Percentiles rank a stretch among this genome's conserved stretches.
Evolutionary conservation across 345 rosid genomes (phyloP).

Genomic region (Brassica napus): Da-Ae NC_063436.1:538501-539000

Average conservation of each 20-base stretch:
- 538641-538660: no score
- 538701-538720: neutral
- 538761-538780: neutral
- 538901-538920: neutral
- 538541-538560: constrained; percentile 23
- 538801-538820: neutral
- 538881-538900: neutral
- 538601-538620: no score
- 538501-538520: constrained; percentile 38
- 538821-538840: neutral
- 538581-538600: no score
- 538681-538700: neutral
- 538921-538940: constrained; percentile 3
- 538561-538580: no score
- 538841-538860: neutral
- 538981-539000: neutral
- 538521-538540: constrained; percentile 14
- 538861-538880: neutral
- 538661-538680: no score
- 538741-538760: neutral
- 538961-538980: constrained; percentile 24
- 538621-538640: no score
- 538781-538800: neutral
- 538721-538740: neutral
- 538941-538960: constrained; percentile 34